phyloP scores from a whole-genome alignment of 306 rosid species.

The Spatholobus suberectus region DNA sequence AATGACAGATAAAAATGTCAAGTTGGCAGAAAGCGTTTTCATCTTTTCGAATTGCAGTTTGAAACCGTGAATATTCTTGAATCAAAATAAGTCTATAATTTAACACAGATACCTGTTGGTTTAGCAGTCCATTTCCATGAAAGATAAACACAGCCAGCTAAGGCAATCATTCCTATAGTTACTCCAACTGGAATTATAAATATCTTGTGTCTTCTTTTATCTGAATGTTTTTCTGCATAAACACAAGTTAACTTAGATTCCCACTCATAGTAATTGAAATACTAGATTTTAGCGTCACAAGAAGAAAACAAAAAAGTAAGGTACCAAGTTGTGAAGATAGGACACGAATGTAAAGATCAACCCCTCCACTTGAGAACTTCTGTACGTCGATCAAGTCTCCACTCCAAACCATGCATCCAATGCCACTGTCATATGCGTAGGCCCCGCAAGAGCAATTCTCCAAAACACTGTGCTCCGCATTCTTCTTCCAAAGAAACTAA shows the following conservation, averaged over 20 bases:
- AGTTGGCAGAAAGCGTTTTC: too few relatives aligned
- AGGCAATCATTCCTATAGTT: not conserved
- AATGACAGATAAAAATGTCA: too few relatives aligned
- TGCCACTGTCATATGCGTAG: slow-evolving; percentile 24
- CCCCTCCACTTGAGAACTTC: not conserved
- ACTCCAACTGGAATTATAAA: not conserved
- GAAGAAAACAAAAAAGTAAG: not conserved
- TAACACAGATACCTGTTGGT: not conserved
- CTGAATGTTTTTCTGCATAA: slow-evolving; percentile 19
- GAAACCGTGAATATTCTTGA: not conserved
- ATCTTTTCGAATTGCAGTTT: too few relatives aligned
- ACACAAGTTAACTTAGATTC: not conserved
- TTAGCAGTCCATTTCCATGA: not conserved
- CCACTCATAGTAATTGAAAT: not conserved
- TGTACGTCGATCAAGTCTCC: slow-evolving; percentile 18
- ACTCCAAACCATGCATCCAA: slow-evolving; percentile 39
- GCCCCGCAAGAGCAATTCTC: slow-evolving; percentile 36
- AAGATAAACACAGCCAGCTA: not conserved
- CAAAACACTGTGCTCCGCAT: slow-evolving; percentile 10
- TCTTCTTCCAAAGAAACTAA: not conserved
- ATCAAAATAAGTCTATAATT: not conserved
- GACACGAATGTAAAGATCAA: slow-evolving; percentile 35
- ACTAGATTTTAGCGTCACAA: not conserved
- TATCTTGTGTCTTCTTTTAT: not conserved
- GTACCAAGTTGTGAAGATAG: slow-evolving; percentile 42